Evolutionary conservation across 139 green algal species (phyloP), one percentile per base, ranked within the genome.

Genomic region (Chlamydomonas applanata): DNA sequence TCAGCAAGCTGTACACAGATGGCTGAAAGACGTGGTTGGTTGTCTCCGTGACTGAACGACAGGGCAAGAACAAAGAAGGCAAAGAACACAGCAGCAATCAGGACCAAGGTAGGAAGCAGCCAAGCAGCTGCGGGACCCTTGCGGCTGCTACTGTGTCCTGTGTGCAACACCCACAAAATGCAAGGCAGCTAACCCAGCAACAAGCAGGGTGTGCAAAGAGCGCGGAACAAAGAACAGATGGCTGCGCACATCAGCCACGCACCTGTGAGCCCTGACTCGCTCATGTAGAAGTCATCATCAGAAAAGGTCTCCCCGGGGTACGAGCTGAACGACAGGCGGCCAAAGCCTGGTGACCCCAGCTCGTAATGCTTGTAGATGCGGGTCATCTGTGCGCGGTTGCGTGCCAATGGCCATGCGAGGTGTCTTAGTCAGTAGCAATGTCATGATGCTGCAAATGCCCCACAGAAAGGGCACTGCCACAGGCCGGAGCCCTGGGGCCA

Each of bases 351-450:
- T 17, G 36, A 1, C 30, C 72, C 25, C 19, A 92, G 78, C 32
- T 86, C 45, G 64, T 89, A 91, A 79, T 91, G 82, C 80, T 95
- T 95, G 87, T 86, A 94, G 34, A 94, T 88, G 46, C 89, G 86
- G 1, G 86, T 83, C 79, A 91, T 86, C 32, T 77, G 72, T 3
- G 66, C 83, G 75, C 52, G 75, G 56, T 24, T 69, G 68, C 75
- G 68, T 59, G 40, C 40, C 7, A 7, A 49, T 49, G 40, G 4
- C 35, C n/a, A 30, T 35, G n/a, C n/a, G n/a, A n/a, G n/a, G n/a
- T n/a, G n/a, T n/a, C n/a, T n/a, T n/a, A n/a, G n/a, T n/a, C n/a
- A n/a, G n/a, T n/a, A n/a, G n/a, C n/a, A n/a, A n/a, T n/a, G n/a
- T n/a, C n/a, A n/a, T n/a, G n/a, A n/a, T n/a, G n/a, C n/a, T n/a